phyloP scores from a whole-genome alignment of 106 monocot species.

The Gastrodia elata region DNA sequence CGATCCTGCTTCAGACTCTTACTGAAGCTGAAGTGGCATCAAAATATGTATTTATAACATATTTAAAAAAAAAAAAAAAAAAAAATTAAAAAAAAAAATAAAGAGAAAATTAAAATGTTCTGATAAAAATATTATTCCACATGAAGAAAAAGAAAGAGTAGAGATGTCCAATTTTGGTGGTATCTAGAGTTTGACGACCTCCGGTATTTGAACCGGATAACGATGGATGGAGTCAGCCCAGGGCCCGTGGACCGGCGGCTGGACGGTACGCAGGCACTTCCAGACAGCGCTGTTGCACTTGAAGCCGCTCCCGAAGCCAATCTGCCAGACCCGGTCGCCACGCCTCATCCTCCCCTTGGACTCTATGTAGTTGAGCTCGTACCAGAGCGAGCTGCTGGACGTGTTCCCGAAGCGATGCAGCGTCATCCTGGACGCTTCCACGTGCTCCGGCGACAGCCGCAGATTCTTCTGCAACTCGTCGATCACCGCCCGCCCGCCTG shows the following conservation, averaged over 20 bases:
- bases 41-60: too few species aligned
- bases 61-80: too few species aligned
- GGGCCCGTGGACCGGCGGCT: constrained; percentile 11
- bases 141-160: too few species aligned
- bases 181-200: constrained; percentile 13
- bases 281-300: constrained; percentile 24
- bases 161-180: too few species aligned
- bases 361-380: constrained; percentile 49
- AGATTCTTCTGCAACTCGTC: constrained; percentile 80
- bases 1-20: too few species aligned
- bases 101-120: too few species aligned
- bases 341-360: constrained; percentile 18
- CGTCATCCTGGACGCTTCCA: constrained; percentile 73
- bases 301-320: constrained; percentile 29
- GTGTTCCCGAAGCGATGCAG: constrained; percentile 83
- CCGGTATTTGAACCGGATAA: constrained; percentile 22
- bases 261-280: constrained; percentile 21
- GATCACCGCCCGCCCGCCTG: constrained; percentile 75
- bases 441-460: constrained; percentile 45
- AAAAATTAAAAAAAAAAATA: too few species aligned
- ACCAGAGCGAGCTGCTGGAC: constrained; percentile 80
- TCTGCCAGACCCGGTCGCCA: constrained; percentile 21
- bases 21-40: too few species aligned
- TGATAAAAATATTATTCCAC: too few species aligned
- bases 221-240: constrained; percentile 21